Conservation (phyloP, 257 asterid species). For the Solanum virginianum region DNA sequence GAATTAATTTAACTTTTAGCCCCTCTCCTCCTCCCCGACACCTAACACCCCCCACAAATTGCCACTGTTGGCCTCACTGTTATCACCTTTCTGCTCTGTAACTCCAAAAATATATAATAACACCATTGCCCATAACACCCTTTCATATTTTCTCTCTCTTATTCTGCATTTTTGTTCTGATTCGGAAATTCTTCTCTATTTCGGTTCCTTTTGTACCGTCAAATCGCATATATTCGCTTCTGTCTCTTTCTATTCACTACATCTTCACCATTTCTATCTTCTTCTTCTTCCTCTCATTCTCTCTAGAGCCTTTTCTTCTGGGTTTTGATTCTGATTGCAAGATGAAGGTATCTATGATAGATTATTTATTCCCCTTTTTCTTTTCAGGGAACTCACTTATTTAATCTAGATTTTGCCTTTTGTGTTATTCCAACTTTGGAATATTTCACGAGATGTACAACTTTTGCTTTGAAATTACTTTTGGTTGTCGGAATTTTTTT, state of each 20-base stretch:
- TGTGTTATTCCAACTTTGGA: background rate
- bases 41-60: no score
- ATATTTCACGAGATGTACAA: background rate
- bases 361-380: background rate
- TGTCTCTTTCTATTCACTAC: slow-evolving; percentile 8
- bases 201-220: background rate
- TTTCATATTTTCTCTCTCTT: slow-evolving; percentile 2
- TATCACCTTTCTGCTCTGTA: background rate
- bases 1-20: background rate
- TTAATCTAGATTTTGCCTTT: background rate
- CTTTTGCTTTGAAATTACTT: background rate
- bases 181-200: slow-evolving; percentile 1
- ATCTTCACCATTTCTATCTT: background rate
- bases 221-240: slow-evolving; percentile 17
- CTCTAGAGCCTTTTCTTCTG: background rate
- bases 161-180: slow-evolving; percentile 13
- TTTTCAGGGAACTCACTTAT: background rate
- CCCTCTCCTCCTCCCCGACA: background rate
- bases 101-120: background rate
- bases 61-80: background rate
- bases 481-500: background rate
- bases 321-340: background rate
- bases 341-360: background rate
- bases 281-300: background rate
- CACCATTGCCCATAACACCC: background rate